phyloP scores from a whole-genome alignment of 2,329 filamentous ascomycete species.

The Ramichloridium luteum region DNA sequence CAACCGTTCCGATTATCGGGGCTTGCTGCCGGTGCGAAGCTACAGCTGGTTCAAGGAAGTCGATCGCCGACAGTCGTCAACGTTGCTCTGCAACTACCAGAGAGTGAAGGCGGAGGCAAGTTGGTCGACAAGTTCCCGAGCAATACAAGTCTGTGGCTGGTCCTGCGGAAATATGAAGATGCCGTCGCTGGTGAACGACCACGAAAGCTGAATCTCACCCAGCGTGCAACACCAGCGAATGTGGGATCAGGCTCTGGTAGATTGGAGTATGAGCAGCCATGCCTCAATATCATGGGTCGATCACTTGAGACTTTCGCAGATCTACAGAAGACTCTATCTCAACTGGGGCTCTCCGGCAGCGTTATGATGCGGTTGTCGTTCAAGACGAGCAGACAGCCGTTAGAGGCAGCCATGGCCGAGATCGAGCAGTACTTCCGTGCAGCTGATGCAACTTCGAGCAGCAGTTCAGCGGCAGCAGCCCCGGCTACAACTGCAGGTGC shows the following conservation, averaged over 20 bases:
- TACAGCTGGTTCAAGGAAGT: conserved; percentile 80
- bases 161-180: conserved; percentile 82
- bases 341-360: conserved; percentile 74
- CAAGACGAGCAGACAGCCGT: conserved; percentile 59
- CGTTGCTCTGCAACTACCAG: conserved; percentile 75
- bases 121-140: conserved; percentile 78
- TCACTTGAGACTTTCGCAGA: conserved; percentile 66
- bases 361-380: conserved; percentile 69
- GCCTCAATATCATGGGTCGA: conserved; percentile 70
- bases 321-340: conserved; percentile 76
- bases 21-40: conserved; percentile 72
- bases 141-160: conserved; percentile 76
- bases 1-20: conserved; percentile 73
- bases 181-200: conserved; percentile 41
- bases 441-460: conserved; percentile 23
- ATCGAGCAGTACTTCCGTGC: conserved; percentile 63
- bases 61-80: conserved; percentile 76
- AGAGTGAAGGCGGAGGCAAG: conserved; percentile 55
- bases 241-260: conserved; percentile 51
- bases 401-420: conserved; percentile 74
- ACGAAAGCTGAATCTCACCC: conserved; percentile 63
- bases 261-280: conserved; percentile 77
- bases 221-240: conserved; percentile 58
- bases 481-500: conserved; percentile 21
- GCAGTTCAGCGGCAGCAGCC: conserved; percentile 2